Conservation (phyloP, 2,329 filamentous ascomycete species). For the Hawksworthiomyces lignivorus region DNA sequence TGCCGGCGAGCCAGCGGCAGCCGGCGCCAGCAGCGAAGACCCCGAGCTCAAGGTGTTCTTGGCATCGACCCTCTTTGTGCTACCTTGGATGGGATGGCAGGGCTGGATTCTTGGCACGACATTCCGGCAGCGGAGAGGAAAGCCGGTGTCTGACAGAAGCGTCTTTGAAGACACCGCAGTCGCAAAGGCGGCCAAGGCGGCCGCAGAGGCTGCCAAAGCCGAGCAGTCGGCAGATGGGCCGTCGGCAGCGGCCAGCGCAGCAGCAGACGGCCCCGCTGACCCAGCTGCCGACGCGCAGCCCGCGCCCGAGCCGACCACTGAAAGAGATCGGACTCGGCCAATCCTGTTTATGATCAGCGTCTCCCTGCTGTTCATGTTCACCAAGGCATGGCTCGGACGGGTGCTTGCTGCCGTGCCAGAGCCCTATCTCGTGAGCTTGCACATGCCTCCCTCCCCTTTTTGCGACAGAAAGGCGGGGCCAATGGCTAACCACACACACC, state of each 20-base stretch:
- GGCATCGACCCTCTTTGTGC: constrained; percentile 13
- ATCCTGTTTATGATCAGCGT: constrained; percentile 11
- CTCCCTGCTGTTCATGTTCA: constrained; percentile 20
- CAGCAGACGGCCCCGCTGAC: neutral
- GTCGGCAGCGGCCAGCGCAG: neutral
- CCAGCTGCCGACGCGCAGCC: no score
- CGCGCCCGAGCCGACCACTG: neutral
- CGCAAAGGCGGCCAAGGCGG: neutral
- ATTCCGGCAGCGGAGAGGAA: constrained; percentile 13
- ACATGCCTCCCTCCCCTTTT: neutral
- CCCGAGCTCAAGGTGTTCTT: constrained; percentile 12
- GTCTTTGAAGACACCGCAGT: constrained; percentile 5
- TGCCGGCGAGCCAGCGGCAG: neutral
- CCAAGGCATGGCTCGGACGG: constrained; percentile 30
- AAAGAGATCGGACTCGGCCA: constrained; percentile 6
- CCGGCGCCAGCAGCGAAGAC: neutral
- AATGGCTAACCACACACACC: neutral
- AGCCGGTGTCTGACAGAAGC: constrained; percentile 8
- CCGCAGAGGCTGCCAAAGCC: constrained; percentile 6
- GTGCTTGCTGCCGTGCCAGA: constrained; percentile 37
- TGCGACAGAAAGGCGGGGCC: no score
- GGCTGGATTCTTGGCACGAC: constrained; percentile 14
- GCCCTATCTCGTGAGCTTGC: constrained; percentile 43
- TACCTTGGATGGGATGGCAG: constrained; percentile 15
- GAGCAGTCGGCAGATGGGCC: neutral